Evolutionary conservation across 768 basidiomycete species (phyloP), one percentile per base, ranked within the genome.

Genomic region (Boletus tomentosulus): DNA sequence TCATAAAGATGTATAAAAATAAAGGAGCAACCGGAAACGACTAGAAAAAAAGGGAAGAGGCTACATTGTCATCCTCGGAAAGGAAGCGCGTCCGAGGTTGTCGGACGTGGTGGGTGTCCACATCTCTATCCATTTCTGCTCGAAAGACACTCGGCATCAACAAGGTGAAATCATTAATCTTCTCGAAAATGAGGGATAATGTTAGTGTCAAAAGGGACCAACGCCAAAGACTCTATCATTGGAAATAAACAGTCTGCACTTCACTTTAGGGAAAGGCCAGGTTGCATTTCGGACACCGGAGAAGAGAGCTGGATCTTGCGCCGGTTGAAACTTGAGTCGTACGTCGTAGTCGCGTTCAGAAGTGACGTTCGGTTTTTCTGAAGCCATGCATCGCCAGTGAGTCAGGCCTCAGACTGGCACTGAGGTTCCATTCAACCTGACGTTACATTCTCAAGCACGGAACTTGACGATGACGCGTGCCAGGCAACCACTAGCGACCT

Each of bases 201-300:
- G 19, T 41, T 41, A 24, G 22, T 22, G 19, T 41, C 3, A 8
- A 41, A 41, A 41, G 9, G 22, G 19, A 25, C 38, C 46, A 37
- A 7, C 15, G 35, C 6, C 6, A n/a, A 15, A 15, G 22, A 11
- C 19, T 19, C 19, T 19, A 11, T 72, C 57, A 79, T 62, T 84
- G 83, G 68, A 86, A 83, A 62, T 75, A 85, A 31, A 87, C 65
- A 10, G 76, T 73, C 62, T 82, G 78, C n/a, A 93, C 90, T 57
- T 98, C 94, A 46, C 85, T 86, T 61, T 85, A 82, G 5, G 87
- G 85, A 72, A 98, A 98, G 1, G 79, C 70, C 30, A 87, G 64
- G 57, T 87, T 86, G 67, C 95, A 98, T 6, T 87, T 85, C 22
- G 94, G 94, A 72, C 95, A 98, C 69, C 94, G 95, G 19, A 19